These are phyloP conservation scores for Ganoderma multipileum DNA, from an alignment of 1,284 basidiomycete species.

Conservation along the genomic window DNA sequence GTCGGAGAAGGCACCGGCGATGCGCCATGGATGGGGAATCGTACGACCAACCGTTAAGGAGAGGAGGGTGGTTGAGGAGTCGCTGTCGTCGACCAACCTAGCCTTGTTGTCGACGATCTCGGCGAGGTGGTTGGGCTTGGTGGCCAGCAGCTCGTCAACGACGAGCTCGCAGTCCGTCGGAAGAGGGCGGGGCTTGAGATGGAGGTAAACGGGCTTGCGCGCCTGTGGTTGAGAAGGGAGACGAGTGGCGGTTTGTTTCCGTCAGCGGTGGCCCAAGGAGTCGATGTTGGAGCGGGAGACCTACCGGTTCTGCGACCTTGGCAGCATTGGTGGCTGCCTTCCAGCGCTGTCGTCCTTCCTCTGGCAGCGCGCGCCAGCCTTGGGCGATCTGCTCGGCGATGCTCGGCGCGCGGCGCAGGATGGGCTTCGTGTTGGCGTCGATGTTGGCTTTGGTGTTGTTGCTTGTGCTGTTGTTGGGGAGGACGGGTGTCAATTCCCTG, in stretches of 20 bases:
- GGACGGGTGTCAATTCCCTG: not conserved
- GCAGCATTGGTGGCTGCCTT: not conserved
- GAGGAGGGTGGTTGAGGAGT: not conserved
- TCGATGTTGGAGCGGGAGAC: not conserved
- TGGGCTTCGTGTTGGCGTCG: not conserved
- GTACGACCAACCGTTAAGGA: not conserved
- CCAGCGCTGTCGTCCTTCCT: not conserved
- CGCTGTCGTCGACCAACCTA: not conserved
- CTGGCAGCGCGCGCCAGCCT: not conserved
- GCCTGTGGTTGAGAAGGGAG: not conserved
- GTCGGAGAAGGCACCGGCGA: not conserved
- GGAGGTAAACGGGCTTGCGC: not conserved
- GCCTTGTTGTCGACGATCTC: not conserved
- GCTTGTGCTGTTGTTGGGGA: not conserved
- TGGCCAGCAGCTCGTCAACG: not conserved
- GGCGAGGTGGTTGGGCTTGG: not conserved
- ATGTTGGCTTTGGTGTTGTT: no score
- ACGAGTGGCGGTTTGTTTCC: not conserved
- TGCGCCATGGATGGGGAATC: not conserved
- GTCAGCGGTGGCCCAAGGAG: not conserved
- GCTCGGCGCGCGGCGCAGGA: not conserved
- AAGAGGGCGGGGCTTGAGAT: not conserved
- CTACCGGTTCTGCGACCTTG: not conserved
- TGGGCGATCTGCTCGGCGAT: not conserved
- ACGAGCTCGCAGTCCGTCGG: not conserved